Conservation (phyloP, 306 rosid species). For the Cicer bijugum region DNA sequence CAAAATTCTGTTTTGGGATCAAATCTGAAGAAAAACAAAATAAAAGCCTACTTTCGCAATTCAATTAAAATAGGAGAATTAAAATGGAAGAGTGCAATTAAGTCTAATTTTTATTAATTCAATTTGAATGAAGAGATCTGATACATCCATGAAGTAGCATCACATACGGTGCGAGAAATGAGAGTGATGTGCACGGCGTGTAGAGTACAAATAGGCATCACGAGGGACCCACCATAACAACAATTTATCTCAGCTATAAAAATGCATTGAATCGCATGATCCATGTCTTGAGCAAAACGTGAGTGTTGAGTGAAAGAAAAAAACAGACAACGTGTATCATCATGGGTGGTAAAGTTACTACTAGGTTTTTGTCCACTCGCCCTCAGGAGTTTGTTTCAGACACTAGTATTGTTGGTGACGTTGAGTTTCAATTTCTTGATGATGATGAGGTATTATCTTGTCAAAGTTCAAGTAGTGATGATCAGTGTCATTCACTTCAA, state of each 20-base stretch:
- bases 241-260: constrained; percentile 36
- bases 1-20: no score
- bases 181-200: constrained; percentile 63
- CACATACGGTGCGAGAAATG: constrained; percentile 34
- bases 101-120: no score
- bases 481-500: constrained; percentile 31
- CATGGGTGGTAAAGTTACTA: constrained; percentile 43
- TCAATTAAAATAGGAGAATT: no score
- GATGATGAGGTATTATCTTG: constrained; percentile 39
- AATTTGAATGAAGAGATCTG: neutral
- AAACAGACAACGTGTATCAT: neutral
- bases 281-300: neutral
- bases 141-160: constrained; percentile 2
- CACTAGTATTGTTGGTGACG: constrained; percentile 49
- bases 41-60: no score
- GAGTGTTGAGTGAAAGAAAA: neutral
- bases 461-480: constrained; percentile 48
- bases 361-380: constrained; percentile 32
- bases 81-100: no score
- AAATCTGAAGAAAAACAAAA: no score
- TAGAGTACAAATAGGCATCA: neutral
- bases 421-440: constrained; percentile 68
- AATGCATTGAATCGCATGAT: neutral
- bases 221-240: constrained; percentile 46
- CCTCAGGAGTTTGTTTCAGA: constrained; percentile 12